Base-by-base conservation (phyloP, 345 rosid genomes). In the Acer campestre region DNA sequence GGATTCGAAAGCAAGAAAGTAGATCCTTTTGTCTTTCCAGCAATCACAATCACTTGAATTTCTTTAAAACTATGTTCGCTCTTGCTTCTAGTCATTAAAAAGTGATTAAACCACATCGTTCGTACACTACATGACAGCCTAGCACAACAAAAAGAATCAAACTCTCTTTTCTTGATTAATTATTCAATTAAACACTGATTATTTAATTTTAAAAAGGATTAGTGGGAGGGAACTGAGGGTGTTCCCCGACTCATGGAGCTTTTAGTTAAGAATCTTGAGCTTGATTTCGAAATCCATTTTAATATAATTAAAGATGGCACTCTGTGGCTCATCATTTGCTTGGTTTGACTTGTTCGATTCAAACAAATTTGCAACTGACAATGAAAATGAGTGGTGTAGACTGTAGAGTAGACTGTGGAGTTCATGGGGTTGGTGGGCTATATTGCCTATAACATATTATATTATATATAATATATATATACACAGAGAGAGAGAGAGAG, bases 191-290 rank as follows among this genome's bases (percentile, higher is more conserved):
- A 44, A 2, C 17, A 16, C 4, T 46, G 53, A 48, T 56, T 29
- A 64, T 20, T 35, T 31, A 73, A 61, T 38, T 13, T 40, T 40
- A 40, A 23, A 23, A 42, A 42, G 9, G 27, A 38, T 66, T 71
- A 65, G 71, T 75, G 27, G 78, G 84, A 40, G 75, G 85, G 49
- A 61, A 71, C 67, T 73, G 61, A 16, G 77, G 83, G 83, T 74
- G 76, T 88, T 88, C 93, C 90, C 77, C 77, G 77, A 71, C 74
- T 77, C 69, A 77, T 72, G 91, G 91, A 90, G 78, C 89, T 66
- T 64, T 77, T 44, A 6, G 2, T 27, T 6, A 61, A 78, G 80
- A 76, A 74, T 77, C 76, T 71, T 58, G 1, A 22, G 61, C 10
- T 42, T 42, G 10, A 42, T 7, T n/a, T 40, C 27, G 14, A 61